A percentile compares a stretch with the other conserved stretches of the same genome.
These are phyloP conservation scores for Pelomyxa schiedti DNA, from an alignment of 78 protist species.

Conservation along the genomic window DNA sequence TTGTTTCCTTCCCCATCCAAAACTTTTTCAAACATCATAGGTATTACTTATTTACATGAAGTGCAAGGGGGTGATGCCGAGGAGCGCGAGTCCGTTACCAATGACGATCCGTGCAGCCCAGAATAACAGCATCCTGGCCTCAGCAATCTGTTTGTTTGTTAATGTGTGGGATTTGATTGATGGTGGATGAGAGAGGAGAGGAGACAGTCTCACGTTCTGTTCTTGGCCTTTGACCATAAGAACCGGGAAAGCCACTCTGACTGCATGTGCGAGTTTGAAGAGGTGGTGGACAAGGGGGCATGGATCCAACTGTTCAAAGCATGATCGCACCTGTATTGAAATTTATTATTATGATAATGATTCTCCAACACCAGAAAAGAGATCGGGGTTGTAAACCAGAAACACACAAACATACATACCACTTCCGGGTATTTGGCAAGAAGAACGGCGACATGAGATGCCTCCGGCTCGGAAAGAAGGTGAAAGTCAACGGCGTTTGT, in stretches of 20 bases:
- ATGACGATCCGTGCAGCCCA: constrained; percentile 15
- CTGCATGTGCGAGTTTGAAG: constrained; percentile 19
- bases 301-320: constrained; percentile 24
- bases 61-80: constrained; percentile 38
- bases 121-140: constrained; percentile 25
- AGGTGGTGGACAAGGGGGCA: constrained; percentile 8
- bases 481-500: constrained; percentile 11
- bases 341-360: no score
- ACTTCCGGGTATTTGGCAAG: constrained; percentile 15
- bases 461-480: constrained; percentile 18
- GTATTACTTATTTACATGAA: no score
- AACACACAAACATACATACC: constrained; percentile 10
- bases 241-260: constrained; percentile 24
- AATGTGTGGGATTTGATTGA: no score
- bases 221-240: constrained; percentile 27
- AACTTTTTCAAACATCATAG: no score
- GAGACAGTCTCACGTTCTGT: no score
- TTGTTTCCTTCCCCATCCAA: no score
- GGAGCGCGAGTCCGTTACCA: constrained; percentile 18
- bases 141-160: no score
- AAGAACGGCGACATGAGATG: constrained; percentile 13
- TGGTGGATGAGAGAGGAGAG: no score
- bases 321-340: no score
- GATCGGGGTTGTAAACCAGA: no score
- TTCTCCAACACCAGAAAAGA: no score